These are phyloP conservation scores for Deuterostichococcus epilithicus DNA, from an alignment of 139 green algal genomes.

Conservation along the genomic window DNA sequence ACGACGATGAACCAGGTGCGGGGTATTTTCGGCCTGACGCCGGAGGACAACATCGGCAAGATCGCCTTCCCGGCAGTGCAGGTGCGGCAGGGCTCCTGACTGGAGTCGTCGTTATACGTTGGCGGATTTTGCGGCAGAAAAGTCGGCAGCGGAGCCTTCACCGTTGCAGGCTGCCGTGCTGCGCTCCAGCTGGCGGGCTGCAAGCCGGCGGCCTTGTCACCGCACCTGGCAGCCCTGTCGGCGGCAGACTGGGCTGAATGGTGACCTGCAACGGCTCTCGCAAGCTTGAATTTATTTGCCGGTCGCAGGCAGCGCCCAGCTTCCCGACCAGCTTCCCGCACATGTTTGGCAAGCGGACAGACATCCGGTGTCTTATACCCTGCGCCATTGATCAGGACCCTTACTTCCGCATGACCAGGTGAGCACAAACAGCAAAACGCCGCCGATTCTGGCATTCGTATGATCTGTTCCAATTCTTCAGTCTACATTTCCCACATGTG, in stretches of 20 bases:
- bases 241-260: too few relatives aligned
- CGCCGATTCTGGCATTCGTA: background rate
- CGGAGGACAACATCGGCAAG: slow-evolving; percentile 94
- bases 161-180: too few relatives aligned
- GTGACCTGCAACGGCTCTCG: too few relatives aligned
- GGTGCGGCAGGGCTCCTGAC: background rate
- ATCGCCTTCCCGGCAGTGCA: slow-evolving; percentile 93
- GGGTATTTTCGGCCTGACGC: slow-evolving; percentile 87
- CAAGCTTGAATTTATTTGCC: background rate
- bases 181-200: too few relatives aligned
- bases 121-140: too few relatives aligned
- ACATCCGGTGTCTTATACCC: slow-evolving; percentile 94
- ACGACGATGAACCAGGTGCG: slow-evolving; percentile 91
- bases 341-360: slow-evolving; percentile 85
- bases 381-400: slow-evolving; percentile 94
- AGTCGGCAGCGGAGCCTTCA: too few relatives aligned
- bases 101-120: too few relatives aligned
- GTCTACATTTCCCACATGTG: background rate
- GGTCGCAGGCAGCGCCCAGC: slow-evolving; percentile 77
- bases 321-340: slow-evolving; percentile 95
- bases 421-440: background rate
- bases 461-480: background rate
- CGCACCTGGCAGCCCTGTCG: too few relatives aligned
- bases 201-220: too few relatives aligned
- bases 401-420: slow-evolving; percentile 28